phyloP scores from a whole-genome alignment of 306 rosid genomes.

The Neltuma alba region DNA sequence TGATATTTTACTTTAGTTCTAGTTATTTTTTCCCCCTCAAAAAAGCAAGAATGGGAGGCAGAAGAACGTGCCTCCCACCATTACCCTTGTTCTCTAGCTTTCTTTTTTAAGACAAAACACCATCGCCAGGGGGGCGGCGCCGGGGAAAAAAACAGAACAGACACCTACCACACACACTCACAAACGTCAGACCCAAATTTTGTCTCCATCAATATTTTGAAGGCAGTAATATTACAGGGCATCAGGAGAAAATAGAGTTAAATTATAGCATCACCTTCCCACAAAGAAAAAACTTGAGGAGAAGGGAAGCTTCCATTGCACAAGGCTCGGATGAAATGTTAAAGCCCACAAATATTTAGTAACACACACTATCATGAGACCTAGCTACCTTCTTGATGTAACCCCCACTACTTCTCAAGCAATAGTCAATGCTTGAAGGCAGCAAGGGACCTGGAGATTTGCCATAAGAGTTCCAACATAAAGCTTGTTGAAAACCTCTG shows the following conservation, averaged over 20 bases:
- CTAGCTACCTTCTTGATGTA: conserved; percentile 56
- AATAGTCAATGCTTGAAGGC: conserved; percentile 76
- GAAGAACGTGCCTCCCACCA: background rate
- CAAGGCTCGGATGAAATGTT: background rate
- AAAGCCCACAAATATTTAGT: background rate
- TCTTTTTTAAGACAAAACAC: background rate
- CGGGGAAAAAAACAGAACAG: too few species aligned
- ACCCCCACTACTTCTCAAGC: conserved; percentile 70
- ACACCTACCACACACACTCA: background rate
- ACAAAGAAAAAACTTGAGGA: conserved; percentile 38
- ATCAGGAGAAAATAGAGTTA: background rate
- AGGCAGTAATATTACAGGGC: conserved; percentile 29
- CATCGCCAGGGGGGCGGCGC: too few species aligned
- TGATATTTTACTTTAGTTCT: background rate
- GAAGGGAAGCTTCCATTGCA: conserved; percentile 61
- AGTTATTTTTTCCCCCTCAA: too few species aligned
- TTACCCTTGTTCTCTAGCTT: background rate
- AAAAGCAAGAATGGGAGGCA: background rate
- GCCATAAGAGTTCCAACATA: conserved; percentile 81
- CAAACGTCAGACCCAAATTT: background rate
- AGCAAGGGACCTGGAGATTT: conserved; percentile 64
- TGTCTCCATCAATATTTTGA: background rate
- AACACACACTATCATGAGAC: conserved; percentile 64
- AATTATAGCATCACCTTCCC: conserved; percentile 61
- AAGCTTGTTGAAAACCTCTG: conserved; percentile 46